Evolutionary conservation across 2,329 filamentous ascomycete species (phyloP), one percentile per base, ranked within the genome.

Genomic region (Aspergillus ruber): DNA sequence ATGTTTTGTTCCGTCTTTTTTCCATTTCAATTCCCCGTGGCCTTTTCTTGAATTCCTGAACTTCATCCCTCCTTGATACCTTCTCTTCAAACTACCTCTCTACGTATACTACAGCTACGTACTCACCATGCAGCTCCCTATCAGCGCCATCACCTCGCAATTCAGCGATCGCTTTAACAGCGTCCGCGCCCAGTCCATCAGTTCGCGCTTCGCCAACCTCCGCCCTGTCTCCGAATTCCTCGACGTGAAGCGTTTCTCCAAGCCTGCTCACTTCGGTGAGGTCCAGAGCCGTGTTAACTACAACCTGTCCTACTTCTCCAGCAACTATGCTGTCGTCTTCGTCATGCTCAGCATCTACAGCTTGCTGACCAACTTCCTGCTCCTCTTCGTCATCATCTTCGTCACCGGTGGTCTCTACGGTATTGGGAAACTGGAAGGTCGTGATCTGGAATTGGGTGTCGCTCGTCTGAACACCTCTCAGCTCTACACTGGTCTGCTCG

Each of bases 321-420:
- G 89, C 85, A 98, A 98, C 78, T 98, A 98, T 80, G 86, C 87
- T 58, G 85, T 87, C 55, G 82, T 97, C 60, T 95, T 97, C 68
- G 78, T 87, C 61, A 94, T 98, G 85, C 85, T 98, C 65, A 88
- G 86, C 77, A 85, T 98, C 74, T 98, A 98, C 78, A 88, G 88
- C 63, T 75, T 98, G 63, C 79, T 98, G 63, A 93, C 88, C 60
- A 97, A 96, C 74, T 77, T 82, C 63, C 73, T 84, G 41, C 80
- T 98, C 45, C 82, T 96, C 52, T 96, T 97, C 68, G 90, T 94
- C 72, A 95, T 98, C 67, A 72, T 94, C 64, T 80, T 98, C 45
- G 85, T 95, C 50, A 79, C 88, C 46, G 85, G 80, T 57, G 90
- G 93, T 69, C 85, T 96, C 77, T 97, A 84, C 75, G 80, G 90